phyloP scores from a whole-genome alignment of 495 filamentous ascomycete genomes.

The Penicillium cosmopolitanum region DNA sequence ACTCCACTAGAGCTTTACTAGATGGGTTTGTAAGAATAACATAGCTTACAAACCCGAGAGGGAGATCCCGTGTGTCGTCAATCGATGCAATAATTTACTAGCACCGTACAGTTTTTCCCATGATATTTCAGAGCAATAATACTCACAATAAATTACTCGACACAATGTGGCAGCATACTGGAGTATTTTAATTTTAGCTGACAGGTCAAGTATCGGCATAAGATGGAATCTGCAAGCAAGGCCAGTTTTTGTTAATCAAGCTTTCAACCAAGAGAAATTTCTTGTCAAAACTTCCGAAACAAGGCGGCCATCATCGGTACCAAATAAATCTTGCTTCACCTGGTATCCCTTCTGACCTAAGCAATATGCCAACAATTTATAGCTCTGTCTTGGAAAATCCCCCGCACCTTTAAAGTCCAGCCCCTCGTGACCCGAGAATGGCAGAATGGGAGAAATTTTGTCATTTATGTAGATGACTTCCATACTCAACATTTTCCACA shows the following conservation, averaged over 20 bases:
- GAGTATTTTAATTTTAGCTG: no score
- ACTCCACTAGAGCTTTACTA: not conserved
- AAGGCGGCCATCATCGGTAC: not conserved
- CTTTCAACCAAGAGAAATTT: conserved; percentile 1
- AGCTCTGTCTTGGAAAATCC: not conserved
- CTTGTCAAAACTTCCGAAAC: not conserved
- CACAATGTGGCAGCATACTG: no score
- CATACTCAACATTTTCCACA: conserved; percentile 2
- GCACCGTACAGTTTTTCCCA: not conserved
- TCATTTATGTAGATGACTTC: not conserved
- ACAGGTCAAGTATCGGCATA: no score
- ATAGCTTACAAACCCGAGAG: not conserved
- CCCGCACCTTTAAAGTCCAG: not conserved
- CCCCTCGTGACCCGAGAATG: not conserved
- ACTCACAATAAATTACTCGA: not conserved
- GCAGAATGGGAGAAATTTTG: not conserved
- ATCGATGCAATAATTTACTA: not conserved
- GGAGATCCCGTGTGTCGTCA: not conserved
- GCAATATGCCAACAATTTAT: conserved; percentile 1
- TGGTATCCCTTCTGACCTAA: not conserved
- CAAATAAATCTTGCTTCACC: not conserved
- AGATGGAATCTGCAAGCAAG: no score
- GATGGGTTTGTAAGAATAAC: not conserved
- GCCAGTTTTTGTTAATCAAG: not conserved
- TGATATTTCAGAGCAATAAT: not conserved